Percentiles rank a stretch among this genome's conserved stretches.
Evolutionary conservation across 2,329 filamentous ascomycete species (phyloP).

Genomic region (Chaetomiaceae sp.): DNA sequence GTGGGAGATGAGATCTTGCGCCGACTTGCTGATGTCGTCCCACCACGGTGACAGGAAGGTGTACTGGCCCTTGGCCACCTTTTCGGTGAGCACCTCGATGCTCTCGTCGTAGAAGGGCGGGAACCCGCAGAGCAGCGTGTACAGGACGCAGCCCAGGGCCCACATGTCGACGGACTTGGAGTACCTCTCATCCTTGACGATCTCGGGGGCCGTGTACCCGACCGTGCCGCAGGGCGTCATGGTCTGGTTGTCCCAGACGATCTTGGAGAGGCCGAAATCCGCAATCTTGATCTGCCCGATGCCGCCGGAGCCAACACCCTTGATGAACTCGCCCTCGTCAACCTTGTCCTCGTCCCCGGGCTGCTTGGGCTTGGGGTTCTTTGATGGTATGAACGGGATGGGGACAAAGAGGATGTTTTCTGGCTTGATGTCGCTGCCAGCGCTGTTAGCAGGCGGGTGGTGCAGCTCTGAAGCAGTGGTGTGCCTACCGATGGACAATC

Average conservation of each 20-base stretch:
- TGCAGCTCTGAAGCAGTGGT: neutral
- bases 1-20: conserved; percentile 90
- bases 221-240: conserved; percentile 99
- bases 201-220: conserved; percentile 95
- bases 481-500: conserved; percentile 86
- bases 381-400: conserved; percentile 74
- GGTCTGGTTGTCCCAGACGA: conserved; percentile 96
- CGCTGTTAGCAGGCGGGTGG: conserved; percentile 15
- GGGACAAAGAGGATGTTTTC: conserved; percentile 95
- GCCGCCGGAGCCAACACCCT: conserved; percentile 76
- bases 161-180: conserved; percentile 99
- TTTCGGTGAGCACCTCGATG: conserved; percentile 93
- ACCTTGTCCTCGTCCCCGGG: conserved; percentile 95
- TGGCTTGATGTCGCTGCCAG: conserved; percentile 85
- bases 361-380: conserved; percentile 71
- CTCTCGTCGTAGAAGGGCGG: conserved; percentile 98
- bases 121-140: conserved; percentile 95
- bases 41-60: conserved; percentile 98
- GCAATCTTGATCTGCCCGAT: conserved; percentile 97
- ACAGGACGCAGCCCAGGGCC: conserved; percentile 93
- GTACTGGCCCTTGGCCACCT: conserved; percentile 93
- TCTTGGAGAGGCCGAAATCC: conserved; percentile 95
- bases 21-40: conserved; percentile 95
- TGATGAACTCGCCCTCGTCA: conserved; percentile 90
- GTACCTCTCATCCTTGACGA: conserved; percentile 97